Conservation (phyloP, 306 rosid genomes). For the Sesbania bispinosa region DNA sequence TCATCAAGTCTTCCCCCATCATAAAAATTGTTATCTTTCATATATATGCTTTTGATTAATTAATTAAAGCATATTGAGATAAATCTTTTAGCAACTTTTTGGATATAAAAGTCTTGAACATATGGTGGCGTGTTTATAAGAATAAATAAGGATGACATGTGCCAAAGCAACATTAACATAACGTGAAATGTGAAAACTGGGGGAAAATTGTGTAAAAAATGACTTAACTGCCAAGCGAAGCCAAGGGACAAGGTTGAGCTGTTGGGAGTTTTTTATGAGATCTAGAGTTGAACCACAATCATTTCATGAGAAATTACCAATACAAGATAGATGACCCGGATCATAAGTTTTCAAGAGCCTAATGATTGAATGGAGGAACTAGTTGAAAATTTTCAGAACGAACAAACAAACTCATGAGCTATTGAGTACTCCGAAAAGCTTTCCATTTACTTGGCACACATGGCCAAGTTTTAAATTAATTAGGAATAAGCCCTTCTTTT, state of each 20-base stretch:
- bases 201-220: not conserved
- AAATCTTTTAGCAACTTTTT: not conserved
- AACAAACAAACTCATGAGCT: not conserved
- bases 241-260: not conserved
- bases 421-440: no score
- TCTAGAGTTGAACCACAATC: not conserved
- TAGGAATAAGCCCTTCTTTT: not conserved
- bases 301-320: slow-evolving; percentile 9
- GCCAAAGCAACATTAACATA: not conserved
- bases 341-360: not conserved
- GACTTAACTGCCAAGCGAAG: slow-evolving; percentile 34
- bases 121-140: no score
- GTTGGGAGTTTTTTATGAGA: not conserved
- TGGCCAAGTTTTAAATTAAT: not conserved
- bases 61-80: not conserved
- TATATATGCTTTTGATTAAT: not conserved
- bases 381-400: not conserved
- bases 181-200: slow-evolving; percentile 21
- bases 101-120: not conserved
- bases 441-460: no score
- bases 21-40: not conserved
- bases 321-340: not conserved
- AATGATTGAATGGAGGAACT: not conserved
- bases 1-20: not conserved
- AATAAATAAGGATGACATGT: no score